Conservation (phyloP, 129 eudicot genomes). For the Centrapalus pauciflorus region DNA sequence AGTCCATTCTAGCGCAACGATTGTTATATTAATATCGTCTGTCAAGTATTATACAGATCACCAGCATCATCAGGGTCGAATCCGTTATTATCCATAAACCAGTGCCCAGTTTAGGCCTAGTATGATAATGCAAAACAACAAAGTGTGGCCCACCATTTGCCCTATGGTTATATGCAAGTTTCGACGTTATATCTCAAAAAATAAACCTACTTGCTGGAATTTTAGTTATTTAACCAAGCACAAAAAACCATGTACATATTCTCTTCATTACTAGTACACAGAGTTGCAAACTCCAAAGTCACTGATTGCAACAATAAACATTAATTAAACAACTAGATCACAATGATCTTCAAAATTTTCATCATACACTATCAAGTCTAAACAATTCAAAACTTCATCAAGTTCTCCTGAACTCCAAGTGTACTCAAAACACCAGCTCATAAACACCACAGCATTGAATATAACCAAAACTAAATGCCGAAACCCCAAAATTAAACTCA, state of each 20-base stretch:
- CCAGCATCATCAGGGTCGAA: constrained; percentile 5
- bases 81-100: background rate
- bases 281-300: background rate
- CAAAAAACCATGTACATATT: constrained; percentile 1
- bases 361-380: constrained; percentile 4
- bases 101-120: background rate
- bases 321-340: constrained; percentile 23
- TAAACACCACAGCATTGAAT: constrained; percentile 2
- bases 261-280: background rate
- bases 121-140: background rate
- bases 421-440: constrained; percentile 17
- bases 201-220: background rate
- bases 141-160: background rate
- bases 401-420: background rate
- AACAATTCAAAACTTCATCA: background rate
- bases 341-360: constrained; percentile 22
- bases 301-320: constrained; percentile 13
- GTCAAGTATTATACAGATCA: background rate
- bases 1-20: background rate
- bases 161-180: background rate
- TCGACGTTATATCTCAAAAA: background rate
- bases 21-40: background rate
- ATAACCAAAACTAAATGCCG: constrained; percentile 1
- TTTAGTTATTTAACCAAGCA: background rate
- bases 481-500: constrained; percentile 1